These are phyloP conservation scores for Auriscalpium microsporum DNA, from an alignment of 768 basidiomycete genomes.

Conservation along the genomic window DNA sequence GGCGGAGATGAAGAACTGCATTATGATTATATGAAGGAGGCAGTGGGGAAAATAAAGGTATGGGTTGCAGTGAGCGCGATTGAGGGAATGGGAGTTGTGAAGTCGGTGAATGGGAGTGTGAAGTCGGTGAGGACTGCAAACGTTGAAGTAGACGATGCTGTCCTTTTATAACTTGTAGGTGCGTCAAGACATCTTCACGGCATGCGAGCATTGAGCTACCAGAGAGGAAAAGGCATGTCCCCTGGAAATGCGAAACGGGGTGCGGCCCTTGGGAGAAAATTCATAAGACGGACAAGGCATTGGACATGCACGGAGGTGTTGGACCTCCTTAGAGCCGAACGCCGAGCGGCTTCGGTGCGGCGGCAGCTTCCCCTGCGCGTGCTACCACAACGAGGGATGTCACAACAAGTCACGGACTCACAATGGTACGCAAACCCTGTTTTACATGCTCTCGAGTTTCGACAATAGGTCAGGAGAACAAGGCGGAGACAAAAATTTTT, in stretches of 20 bases:
- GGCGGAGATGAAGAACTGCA: conserved; percentile 32
- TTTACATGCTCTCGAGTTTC: too few relatives aligned
- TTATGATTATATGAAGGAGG: conserved; percentile 24
- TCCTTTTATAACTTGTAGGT: neutral
- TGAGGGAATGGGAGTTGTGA: conserved; percentile 11
- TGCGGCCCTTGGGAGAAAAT: neutral
- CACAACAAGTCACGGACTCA: too few relatives aligned
- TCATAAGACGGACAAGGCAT: neutral
- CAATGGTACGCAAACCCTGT: too few relatives aligned
- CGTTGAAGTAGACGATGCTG: neutral
- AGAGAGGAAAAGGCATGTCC: conserved; percentile 4
- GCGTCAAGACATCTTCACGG: neutral
- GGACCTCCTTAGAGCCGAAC: too few relatives aligned
- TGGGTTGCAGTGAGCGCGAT: conserved; percentile 8
- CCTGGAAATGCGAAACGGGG: conserved; percentile 7
- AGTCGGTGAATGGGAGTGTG: conserved; percentile 5
- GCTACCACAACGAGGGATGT: too few relatives aligned
- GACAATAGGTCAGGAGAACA: too few relatives aligned
- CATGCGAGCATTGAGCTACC: too few relatives aligned
- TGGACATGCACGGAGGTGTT: neutral
- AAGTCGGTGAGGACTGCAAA: neutral
- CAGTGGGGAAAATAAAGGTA: neutral
- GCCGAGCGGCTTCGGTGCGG: too few relatives aligned
- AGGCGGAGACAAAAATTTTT: too few relatives aligned
- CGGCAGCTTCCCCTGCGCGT: too few relatives aligned